Conservation (phyloP, 257 asterid genomes). For the Solanum chilense region DNA sequence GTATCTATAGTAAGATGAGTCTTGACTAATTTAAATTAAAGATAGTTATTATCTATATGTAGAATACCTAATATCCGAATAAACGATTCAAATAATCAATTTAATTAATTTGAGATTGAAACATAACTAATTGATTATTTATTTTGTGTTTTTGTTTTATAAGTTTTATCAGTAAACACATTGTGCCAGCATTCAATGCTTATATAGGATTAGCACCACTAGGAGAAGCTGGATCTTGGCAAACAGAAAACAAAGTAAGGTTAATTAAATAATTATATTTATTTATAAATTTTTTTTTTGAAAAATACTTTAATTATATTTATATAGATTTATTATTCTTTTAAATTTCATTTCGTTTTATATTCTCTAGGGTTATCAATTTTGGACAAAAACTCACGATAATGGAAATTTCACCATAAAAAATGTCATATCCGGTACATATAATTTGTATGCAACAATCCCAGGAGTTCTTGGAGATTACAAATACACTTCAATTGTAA, state of each 20-base stretch:
- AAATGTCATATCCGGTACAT: constrained; percentile 35
- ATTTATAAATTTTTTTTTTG: background rate
- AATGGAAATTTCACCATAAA: constrained; percentile 33
- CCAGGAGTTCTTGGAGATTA: constrained; percentile 47
- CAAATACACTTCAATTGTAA: constrained; percentile 21
- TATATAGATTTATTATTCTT: background rate
- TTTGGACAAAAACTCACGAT: constrained; percentile 37
- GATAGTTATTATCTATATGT: too few relatives aligned
- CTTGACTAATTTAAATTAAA: too few relatives aligned
- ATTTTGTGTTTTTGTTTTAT: background rate
- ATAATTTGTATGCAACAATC: constrained; percentile 47
- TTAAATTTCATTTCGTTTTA: background rate
- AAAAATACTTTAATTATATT: background rate
- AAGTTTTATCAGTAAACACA: constrained; percentile 24
- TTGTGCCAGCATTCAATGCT: constrained; percentile 31
- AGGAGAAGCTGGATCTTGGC: constrained; percentile 65
- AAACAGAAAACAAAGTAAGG: constrained; percentile 47
- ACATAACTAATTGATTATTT: background rate
- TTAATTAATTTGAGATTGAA: background rate
- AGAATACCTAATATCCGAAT: too few relatives aligned
- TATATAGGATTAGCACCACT: constrained; percentile 46
- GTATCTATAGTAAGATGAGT: too few relatives aligned
- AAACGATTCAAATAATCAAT: background rate
- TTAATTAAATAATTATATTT: too few relatives aligned
- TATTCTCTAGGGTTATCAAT: constrained; percentile 45